Evolutionary conservation across 768 basidiomycete genomes (phyloP).

Genomic region (Mycena olivaceomarginata): DNA sequence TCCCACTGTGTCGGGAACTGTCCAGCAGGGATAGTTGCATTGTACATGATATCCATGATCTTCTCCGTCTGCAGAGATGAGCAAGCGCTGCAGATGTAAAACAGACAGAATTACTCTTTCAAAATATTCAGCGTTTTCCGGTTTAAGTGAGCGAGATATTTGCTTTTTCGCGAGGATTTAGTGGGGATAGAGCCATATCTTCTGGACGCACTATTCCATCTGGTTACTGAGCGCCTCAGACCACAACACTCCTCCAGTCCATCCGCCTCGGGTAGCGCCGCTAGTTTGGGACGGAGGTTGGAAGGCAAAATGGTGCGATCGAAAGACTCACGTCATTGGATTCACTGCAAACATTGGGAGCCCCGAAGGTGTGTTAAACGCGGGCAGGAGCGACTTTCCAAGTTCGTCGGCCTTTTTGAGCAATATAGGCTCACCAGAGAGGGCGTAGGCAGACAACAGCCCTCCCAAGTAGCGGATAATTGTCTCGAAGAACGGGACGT

Average conservation of each 20-base stretch:
- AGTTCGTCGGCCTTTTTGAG: conserved; percentile 85
- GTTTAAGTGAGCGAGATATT: conserved; percentile 91
- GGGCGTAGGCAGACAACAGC: conserved; percentile 85
- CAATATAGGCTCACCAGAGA: conserved; percentile 78
- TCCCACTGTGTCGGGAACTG: conserved; percentile 76
- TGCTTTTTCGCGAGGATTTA: conserved; percentile 56
- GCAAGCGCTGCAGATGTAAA: conserved; percentile 52
- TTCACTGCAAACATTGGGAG: conserved; percentile 84
- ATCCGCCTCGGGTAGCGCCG: conserved; percentile 57
- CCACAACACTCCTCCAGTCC: conserved; percentile 59
- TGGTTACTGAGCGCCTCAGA: conserved; percentile 73
- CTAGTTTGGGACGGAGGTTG: conserved; percentile 50
- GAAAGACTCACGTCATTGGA: conserved; percentile 67
- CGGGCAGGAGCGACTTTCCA: conserved; percentile 79
- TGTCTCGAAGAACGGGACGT: conserved; percentile 83
- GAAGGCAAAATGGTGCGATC: background rate
- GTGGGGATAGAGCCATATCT: background rate
- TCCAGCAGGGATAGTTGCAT: conserved; percentile 65
- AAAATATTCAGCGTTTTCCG: conserved; percentile 78
- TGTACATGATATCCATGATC: conserved; percentile 70
- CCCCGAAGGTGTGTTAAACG: conserved; percentile 82
- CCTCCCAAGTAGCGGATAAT: conserved; percentile 92
- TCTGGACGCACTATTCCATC: conserved; percentile 71
- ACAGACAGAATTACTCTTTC: conserved; percentile 57
- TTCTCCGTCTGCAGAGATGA: conserved; percentile 66